These are phyloP conservation scores for Fagopyrum tataricum DNA, from an alignment of 148 eudicot genomes.

Conservation along the genomic window DNA sequence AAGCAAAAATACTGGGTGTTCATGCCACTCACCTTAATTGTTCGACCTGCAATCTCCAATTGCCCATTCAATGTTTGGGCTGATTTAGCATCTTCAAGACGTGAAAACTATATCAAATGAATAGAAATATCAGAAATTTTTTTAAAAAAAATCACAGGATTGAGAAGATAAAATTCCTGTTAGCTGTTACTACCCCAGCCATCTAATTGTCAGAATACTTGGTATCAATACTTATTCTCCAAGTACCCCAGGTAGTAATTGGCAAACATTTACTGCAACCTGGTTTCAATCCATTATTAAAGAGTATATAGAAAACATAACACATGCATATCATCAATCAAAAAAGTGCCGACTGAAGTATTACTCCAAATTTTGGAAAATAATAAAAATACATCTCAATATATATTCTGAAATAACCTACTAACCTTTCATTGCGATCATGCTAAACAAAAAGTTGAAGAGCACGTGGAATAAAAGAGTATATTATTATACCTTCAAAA, in stretches of 20 bases:
- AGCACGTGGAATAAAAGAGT: not conserved
- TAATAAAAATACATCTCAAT: not conserved
- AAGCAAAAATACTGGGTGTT: not conserved
- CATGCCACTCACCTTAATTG: constrained; percentile 55
- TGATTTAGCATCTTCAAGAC: constrained; percentile 86
- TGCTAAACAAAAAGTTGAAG: not conserved
- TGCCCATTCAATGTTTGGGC: constrained; percentile 77
- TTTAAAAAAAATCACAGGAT: not conserved
- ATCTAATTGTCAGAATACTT: not conserved
- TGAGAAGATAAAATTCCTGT: not conserved
- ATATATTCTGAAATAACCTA: not conserved
- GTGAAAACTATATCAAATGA: constrained; percentile 56
- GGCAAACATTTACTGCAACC: not conserved
- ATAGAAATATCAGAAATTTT: not conserved
- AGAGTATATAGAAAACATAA: not conserved
- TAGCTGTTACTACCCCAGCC: not conserved
- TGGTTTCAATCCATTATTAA: not conserved
- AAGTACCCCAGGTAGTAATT: constrained; percentile 1
- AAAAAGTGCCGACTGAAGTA: not conserved
- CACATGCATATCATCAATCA: not conserved
- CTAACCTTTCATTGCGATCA: not conserved
- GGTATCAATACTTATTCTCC: not conserved
- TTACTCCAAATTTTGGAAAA: not conserved
- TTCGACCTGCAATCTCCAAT: constrained; percentile 85
- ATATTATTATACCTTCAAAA: not conserved